Evolutionary conservation across 371 early-diverging fungal genomes (phyloP).

Genomic region (Mucor lusitanicus): DNA sequence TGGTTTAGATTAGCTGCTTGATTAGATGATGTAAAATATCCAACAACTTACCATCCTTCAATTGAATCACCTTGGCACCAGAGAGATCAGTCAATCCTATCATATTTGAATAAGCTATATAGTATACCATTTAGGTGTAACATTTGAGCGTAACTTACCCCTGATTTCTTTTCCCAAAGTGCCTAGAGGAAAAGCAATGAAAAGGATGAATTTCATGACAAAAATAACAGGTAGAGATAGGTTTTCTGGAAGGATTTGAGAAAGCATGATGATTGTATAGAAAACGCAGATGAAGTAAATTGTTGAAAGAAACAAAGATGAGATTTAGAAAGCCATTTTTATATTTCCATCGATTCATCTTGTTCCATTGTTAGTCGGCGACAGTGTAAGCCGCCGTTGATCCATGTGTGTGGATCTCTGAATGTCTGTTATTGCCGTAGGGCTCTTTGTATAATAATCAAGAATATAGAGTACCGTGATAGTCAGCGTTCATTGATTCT

Average conservation of each 20-base stretch:
- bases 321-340: no score
- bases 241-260: neutral
- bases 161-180: neutral
- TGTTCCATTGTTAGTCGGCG: no score
- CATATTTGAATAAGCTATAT: neutral
- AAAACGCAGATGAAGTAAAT: no score
- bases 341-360: no score
- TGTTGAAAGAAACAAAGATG: no score
- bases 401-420: no score
- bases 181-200: neutral
- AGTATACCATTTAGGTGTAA: neutral
- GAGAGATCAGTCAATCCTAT: neutral
- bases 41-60: neutral
- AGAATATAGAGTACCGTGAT: no score
- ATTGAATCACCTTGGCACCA: neutral
- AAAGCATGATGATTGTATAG: neutral
- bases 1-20: neutral
- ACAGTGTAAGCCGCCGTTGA: no score
- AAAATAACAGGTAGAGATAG: neutral
- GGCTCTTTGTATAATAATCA: no score
- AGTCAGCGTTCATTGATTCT: no score
- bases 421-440: no score
- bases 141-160: neutral
- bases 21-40: neutral
- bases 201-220: neutral